Base-by-base conservation (phyloP, 1,139 yeast genomes). In the Diutina ranongensis region DNA sequence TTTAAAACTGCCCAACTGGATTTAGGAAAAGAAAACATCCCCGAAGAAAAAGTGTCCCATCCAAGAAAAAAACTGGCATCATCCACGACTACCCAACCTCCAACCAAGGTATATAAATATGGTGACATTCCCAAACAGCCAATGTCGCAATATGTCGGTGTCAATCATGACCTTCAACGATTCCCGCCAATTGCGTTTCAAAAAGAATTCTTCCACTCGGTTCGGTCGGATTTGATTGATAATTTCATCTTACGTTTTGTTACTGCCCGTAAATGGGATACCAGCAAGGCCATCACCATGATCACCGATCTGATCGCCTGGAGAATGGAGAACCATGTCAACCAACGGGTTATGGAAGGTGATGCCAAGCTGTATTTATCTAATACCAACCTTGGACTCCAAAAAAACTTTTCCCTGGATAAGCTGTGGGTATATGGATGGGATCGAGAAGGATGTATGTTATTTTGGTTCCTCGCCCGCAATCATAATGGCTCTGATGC, bases 201-300 rank as follows among this genome's bases (percentile, higher is more conserved):
- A 16, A n/a, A 16, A 12, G 27, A 31, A 4, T 28, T 19, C 15
- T 9, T 40, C 4, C 16, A 10, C 2, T 34, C 34, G 8, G 13
- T 28, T 47, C 44, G 50, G 32, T 46, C 47, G 32, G 55, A 52
- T 45, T 46, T 51, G 38, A 45, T 48, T 4, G 55, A 52, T 40
- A 52, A 52, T 34, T 45, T 50, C 36, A 22, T 52, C 12, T 45
- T 52, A 42, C 51, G 55, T 25, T 71, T 64, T 45, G 55, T 69
- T 31, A 59, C 74, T 48, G 76, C 76, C 33, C 68, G 76, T 55
- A 69, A 69, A 51, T 66, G 65, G 58, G 60, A 65, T 40, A 51
- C 62, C 20, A 62, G 62, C 25, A 60, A 61, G 45, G 62, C 66
- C 1, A 44, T 69, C 36, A 55, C 50, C 2, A 70, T 71, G 75